A percentile compares a stretch with the other conserved stretches of the same genome.
Conservation (phyloP, 306 rosid genomes). For the Arachis hypogaea region DNA sequence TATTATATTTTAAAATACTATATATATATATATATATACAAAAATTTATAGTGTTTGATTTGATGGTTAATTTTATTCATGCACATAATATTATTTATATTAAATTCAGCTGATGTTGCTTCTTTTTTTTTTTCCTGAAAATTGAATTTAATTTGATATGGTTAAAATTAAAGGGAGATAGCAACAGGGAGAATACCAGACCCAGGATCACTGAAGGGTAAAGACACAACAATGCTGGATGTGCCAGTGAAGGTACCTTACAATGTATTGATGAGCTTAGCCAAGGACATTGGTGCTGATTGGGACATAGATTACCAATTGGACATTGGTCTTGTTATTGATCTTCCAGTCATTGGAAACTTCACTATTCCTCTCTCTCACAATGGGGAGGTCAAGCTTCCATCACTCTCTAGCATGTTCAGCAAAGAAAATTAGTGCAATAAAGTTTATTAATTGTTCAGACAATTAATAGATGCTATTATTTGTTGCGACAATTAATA, state of each 20-base stretch:
- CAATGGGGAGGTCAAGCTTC: constrained; percentile 86
- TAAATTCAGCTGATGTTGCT: too few species aligned
- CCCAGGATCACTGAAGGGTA: constrained; percentile 75
- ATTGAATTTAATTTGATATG: too few species aligned
- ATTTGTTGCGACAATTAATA: too few species aligned
- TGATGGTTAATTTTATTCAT: too few species aligned
- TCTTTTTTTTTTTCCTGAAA: too few species aligned
- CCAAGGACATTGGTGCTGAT: constrained; percentile 72
- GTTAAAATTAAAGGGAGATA: constrained; percentile 49
- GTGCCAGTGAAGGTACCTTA: constrained; percentile 78
- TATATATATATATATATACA: too few species aligned
- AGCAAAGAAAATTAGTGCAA: too few species aligned
- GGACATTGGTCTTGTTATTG: constrained; percentile 63
- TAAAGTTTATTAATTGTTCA: too few species aligned
- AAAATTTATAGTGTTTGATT: too few species aligned
- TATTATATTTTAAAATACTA: too few species aligned
- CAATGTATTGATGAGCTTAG: constrained; percentile 62
- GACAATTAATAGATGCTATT: too few species aligned
- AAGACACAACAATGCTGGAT: constrained; percentile 56
- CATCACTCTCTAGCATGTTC: constrained; percentile 50
- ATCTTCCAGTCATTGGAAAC: constrained; percentile 74
- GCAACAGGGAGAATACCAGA: constrained; percentile 77
- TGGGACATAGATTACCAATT: constrained; percentile 88
- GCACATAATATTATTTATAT: too few species aligned
- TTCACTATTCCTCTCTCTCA: constrained; percentile 73